Evolutionary conservation across 1,139 yeast genomes (phyloP), one percentile per base, ranked within the genome.

Genomic region (Blastobotrys persicus): DNA sequence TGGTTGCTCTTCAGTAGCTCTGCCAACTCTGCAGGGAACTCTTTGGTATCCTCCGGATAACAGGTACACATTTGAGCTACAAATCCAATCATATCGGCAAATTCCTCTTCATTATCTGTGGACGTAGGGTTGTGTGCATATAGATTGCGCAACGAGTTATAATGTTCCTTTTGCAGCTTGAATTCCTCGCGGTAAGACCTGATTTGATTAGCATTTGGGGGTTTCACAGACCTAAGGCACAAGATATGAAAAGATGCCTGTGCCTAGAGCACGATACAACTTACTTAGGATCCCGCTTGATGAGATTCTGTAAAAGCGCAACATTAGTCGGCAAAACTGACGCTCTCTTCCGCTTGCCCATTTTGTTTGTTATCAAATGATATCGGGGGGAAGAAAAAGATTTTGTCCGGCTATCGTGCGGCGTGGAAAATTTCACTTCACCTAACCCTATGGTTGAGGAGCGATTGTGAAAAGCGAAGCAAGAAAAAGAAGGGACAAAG

Each of bases 271-370:
- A 23, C 9, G 9, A 9, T 6, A 23, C 9, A 9, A 23, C 28
- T 23, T 23, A 61, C 52, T 55, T 55, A n/a, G 98, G 98, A 65
- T 92, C 98, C 60, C 97, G 77, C 63, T 91, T 84, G 11, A 92
- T 95, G 52, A 92, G 78, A 66, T 94, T 92, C 71, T 94, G 98
- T 55, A 92, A 73, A 54, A 91, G 72, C 45, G 95, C 91, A 63
- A 92, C 87, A 69, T 92, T 92, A 23, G 91, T 87, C 16, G 97
- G 98, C 64, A 91, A 74, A 49, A 88, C 76, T 46, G 96, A 96
- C 38, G 96, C 94, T 77, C 96, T 85, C 72, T 88, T 84, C 67
- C 83, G 79, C 71, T 85, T 87, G 39, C 79, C 95, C 97, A 89
- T 91, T 46, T 38, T 18, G 20, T 23, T 13, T 23, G 26, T 40